Base-by-base conservation (phyloP, 805 yeast genomes). In the Candida silvatica region DNA sequence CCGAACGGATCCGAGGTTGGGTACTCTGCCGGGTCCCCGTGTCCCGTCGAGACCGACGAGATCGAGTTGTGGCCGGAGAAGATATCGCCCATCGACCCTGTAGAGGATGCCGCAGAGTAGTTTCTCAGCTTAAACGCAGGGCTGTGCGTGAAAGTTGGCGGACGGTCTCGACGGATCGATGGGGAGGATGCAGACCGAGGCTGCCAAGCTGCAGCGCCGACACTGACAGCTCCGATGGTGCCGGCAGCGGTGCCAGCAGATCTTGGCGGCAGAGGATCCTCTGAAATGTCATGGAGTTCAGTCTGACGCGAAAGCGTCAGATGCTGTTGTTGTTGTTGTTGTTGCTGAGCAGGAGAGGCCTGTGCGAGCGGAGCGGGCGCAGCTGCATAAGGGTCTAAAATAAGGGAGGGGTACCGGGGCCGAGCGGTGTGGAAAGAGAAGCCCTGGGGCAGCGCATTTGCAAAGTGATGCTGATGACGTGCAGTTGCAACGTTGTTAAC, bases 321-420 rank as follows among this genome's bases (percentile, higher is more conserved):
- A n/a, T n/a, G n/a, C n/a, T n/a, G n/a, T n/a, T n/a, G n/a, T n/a
- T n/a, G n/a, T n/a, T n/a, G n/a, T n/a, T n/a, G n/a, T n/a, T n/a
- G n/a, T n/a, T n/a, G n/a, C n/a, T n/a, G n/a, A n/a, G n/a, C n/a
- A n/a, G n/a, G n/a, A n/a, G n/a, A n/a, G n/a, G n/a, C n/a, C n/a
- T n/a, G 28, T 11, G 20, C 29, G 23, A 20, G 26, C n/a, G 34
- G 36, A 9, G 15, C 29, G 11, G 68, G 66, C 3, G 48, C 61
- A 2, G 71, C 66, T 2, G 71, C 70, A 37, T 70, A 56, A 1
- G 77, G 77, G 42, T 71, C 77, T 36, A 59, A 54, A 23, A 67
- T 58, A 26, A 70, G 53, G 8, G 74, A 69, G 4, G 74, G 74
- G 37, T 63, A 58, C 41, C 77, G 49, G 24, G 58, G 66, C 34